Percentiles rank a stretch among this genome's conserved stretches.
Conservation (phyloP, 2,329 filamentous ascomycete species). For the Trichoderma arundinaceum region DNA sequence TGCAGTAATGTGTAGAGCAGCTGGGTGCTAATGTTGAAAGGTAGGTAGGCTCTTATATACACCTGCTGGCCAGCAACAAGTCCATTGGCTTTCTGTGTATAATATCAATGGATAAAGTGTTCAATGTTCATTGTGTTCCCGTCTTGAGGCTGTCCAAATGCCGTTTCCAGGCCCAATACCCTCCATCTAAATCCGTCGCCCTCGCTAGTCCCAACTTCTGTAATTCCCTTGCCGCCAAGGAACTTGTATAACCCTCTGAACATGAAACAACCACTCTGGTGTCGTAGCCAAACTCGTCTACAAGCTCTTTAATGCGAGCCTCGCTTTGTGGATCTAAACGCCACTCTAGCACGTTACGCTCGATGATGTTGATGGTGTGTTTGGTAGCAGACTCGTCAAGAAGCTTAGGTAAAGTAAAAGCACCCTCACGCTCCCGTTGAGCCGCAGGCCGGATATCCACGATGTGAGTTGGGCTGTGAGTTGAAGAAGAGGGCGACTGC, state of each 20-base stretch:
- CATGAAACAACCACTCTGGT: slow-evolving; percentile 31
- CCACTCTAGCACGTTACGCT: slow-evolving; percentile 33
- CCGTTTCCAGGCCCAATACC: slow-evolving; percentile 31
- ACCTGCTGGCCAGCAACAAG: no score
- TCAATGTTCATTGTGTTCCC: no score
- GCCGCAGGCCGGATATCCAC: slow-evolving; percentile 32
- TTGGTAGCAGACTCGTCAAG: slow-evolving; percentile 9
- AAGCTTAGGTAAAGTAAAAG: slow-evolving; percentile 14
- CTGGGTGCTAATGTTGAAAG: no score
- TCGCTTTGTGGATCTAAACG: slow-evolving; percentile 31
- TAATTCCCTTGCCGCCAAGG: slow-evolving; percentile 31
- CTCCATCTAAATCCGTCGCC: slow-evolving; percentile 32
- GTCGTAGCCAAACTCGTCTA: slow-evolving; percentile 32
- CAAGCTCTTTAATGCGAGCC: slow-evolving; percentile 30
- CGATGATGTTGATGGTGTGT: slow-evolving; percentile 30
- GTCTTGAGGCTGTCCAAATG: slow-evolving; percentile 11
- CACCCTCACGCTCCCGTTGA: slow-evolving; percentile 30
- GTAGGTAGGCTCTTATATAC: no score
- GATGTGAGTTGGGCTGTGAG: slow-evolving; percentile 30
- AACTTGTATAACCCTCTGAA: slow-evolving; percentile 32
- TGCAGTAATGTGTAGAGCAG: no score
- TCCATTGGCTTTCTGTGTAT: no score
- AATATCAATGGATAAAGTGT: no score
- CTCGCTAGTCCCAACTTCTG: slow-evolving; percentile 27
- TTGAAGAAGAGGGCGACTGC: slow-evolving; percentile 3